A percentile compares a stretch with the other conserved stretches of the same genome.
These are phyloP conservation scores for Nicotiana noctiflora DNA, from an alignment of 257 asterid species.

Conservation along the genomic window DNA sequence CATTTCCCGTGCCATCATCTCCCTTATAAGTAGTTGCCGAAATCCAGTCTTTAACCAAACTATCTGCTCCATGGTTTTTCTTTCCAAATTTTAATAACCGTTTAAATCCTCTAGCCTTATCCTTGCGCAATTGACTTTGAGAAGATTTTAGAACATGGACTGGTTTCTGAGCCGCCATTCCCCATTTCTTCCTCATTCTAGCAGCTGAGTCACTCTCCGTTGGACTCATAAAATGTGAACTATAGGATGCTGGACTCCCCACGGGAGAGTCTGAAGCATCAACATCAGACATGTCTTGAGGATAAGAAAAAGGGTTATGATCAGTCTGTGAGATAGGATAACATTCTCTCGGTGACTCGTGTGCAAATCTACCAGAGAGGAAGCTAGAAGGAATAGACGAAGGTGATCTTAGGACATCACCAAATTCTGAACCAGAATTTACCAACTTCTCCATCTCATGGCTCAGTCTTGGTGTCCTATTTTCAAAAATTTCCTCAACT, in stretches of 20 bases:
- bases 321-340: conserved; percentile 21
- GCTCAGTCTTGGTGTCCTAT: conserved; percentile 14
- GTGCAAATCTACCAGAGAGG: conserved; percentile 30
- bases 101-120: conserved; percentile 75
- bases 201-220: conserved; percentile 56
- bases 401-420: conserved; percentile 27
- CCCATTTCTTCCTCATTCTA: conserved; percentile 86
- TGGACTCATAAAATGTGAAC: conserved; percentile 53
- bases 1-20: conserved; percentile 75
- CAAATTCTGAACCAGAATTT: conserved; percentile 59
- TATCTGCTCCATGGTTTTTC: conserved; percentile 65
- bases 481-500: conserved; percentile 8
- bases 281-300: conserved; percentile 62
- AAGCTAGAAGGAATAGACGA: conserved; percentile 27
- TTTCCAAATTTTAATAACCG: conserved; percentile 74
- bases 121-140: conserved; percentile 51
- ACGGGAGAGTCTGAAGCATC: conserved; percentile 68
- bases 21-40: conserved; percentile 88
- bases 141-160: conserved; percentile 41
- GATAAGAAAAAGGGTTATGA: conserved; percentile 51
- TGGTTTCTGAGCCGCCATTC: conserved; percentile 64
- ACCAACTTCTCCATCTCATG: conserved; percentile 22
- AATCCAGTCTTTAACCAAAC: conserved; percentile 71
- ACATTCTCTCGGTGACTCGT: conserved; percentile 55
- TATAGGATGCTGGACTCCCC: conserved; percentile 82